Base-by-base conservation (phyloP, 331 rosid genomes). In the Pyrus hybrid region DNA sequence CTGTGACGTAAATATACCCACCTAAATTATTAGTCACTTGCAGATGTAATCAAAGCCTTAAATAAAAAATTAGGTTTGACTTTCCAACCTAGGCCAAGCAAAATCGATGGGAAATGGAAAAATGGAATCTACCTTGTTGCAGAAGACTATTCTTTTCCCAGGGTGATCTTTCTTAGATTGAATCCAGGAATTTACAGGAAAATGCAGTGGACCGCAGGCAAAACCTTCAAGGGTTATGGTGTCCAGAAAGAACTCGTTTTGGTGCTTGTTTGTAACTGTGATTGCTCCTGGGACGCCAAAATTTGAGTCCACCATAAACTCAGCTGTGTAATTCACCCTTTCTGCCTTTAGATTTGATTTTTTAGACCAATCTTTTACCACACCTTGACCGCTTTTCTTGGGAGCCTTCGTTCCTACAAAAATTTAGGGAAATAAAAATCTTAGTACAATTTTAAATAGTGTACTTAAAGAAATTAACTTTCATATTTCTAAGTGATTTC, bases 231-330 rank as follows among this genome's bases (percentile, higher is more conserved):
- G 54, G 67, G 97, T 88, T 69, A 94, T 90, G 3, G 87, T 80
- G 74, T 94, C 99, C 76, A 94, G 67, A 67, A 83, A 90, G 70
- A 94, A 89, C 78, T 94, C 99, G 47, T 80, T 79, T 26, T 90
- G 97, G 57, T 95, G 99, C 78, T 90, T 92, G 85, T 95, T 95
- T 11, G 61, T 35, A 64, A 95, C 85, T 22, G 88, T 85, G 74
- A 95, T 92, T n/a, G 97, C 99, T 77, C 97, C 99, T 5, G 96
- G 91, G 60, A 71, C 80, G 2, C 97, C 96, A 83, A 95, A 95
- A 74, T 54, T 81, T 0, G 99, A 92, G 67, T 86, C 90, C 51
- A 95, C 85, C 23, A 67, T 63, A 80, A 92, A 92, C 66, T 95
- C 99, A 32, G 99, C 97, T 75, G 60, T 92, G 90, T 95, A 95